Base-by-base conservation (phyloP, 2,329 filamentous ascomycete species). In the Verticillium longisporum region DNA sequence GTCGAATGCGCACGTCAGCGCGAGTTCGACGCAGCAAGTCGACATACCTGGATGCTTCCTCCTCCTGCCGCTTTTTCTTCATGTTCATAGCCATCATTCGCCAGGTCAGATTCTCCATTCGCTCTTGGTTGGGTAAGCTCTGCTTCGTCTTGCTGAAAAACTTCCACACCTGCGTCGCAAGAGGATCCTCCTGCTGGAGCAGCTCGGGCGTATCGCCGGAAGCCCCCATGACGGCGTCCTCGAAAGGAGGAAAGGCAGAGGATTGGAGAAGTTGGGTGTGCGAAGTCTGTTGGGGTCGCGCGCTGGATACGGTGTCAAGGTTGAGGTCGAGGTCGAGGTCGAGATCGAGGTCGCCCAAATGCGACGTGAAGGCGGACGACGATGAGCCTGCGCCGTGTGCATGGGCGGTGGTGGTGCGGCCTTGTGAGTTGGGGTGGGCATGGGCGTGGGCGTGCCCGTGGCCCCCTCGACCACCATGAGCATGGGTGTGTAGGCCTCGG, bases 71-170 rank as follows among this genome's bases (percentile, higher is more conserved):
- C 68, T 82, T 81, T 73, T 83, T 88, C 71, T 80, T 81, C 77
- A 97, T 79, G 73, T 86, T 91, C 81, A 95, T 88, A 65, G 93
- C 89, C 94, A 98, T 98, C 93, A 98, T 96, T 72, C 95, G 89
- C 95, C 95, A 98, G 45, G 93, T 95, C 73, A 98, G 72, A 72
- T 99, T 99, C 80, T 97, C 93, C 90, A 98, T 94, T 75, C 95
- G 93, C 81, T 97, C 90, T 75, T 93, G 90, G 78, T 96, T 95
- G 61, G 95, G 95, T 65, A 98, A 82, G 74, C 88, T 87, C 69
- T 90, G 87, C 80, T 96, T 97, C 61, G 92, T 93, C 73, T 88
- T 90, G 75, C 87, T 90, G 77, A 96, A 99, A 68, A 97, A 87
- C 77, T 88, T 93, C 95, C 94, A 98, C 75, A 98, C 89, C 78